These are phyloP conservation scores for Volvox carteri DNA, from an alignment of 163 green algal species.

Conservation along the genomic window DNA sequence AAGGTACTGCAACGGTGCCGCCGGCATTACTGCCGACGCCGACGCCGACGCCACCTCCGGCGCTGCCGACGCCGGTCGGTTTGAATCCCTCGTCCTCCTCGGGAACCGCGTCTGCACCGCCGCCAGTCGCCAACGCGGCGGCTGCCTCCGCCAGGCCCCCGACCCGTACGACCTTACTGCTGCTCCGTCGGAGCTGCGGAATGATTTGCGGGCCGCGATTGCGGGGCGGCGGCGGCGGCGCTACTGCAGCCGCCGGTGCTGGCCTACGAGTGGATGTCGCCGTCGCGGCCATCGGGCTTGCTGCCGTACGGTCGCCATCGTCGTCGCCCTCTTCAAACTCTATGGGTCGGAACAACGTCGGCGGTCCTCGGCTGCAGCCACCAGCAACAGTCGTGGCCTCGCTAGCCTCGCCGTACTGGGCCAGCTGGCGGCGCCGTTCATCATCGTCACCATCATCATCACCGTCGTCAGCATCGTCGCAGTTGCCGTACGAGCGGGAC, in stretches of 20 bases:
- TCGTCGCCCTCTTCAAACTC: conserved; percentile 23
- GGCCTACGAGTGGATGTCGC: neutral
- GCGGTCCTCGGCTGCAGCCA: no score
- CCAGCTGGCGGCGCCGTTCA: neutral
- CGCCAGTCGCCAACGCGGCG: neutral
- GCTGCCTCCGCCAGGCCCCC: neutral
- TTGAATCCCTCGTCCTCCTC: neutral
- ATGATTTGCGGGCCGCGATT: neutral
- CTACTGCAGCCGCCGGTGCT: neutral
- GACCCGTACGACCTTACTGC: neutral
- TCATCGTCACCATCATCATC: neutral
- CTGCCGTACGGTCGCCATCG: neutral
- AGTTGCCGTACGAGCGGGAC: neutral
- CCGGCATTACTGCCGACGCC: no score
- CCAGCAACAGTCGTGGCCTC: neutral
- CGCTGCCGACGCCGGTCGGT: neutral
- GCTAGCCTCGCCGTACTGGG: conserved; percentile 1
- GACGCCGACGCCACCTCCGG: no score
- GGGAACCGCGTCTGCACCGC: neutral
- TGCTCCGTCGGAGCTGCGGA: neutral
- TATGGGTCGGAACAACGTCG: no score
- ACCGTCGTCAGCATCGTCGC: neutral
- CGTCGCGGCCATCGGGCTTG: neutral
- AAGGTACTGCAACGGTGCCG: no score
- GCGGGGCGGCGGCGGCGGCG: neutral